Conservation (phyloP, 306 rosid genomes). For the Sophora flavescens region DNA sequence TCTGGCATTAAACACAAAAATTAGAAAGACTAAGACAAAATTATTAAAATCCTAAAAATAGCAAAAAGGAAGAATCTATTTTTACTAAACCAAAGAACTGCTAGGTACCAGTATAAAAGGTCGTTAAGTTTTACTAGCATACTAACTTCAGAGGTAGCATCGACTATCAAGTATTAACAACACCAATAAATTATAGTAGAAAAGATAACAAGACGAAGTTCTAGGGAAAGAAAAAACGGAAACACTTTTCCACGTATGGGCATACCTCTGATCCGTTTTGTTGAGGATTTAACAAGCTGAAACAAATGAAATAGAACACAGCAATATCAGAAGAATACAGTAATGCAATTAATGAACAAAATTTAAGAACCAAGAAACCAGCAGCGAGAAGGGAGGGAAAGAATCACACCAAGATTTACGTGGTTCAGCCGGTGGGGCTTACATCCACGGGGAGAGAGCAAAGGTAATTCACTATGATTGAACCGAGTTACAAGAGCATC, state of each 20-base stretch:
- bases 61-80: neutral
- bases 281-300: too few species aligned
- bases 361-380: too few species aligned
- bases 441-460: too few species aligned
- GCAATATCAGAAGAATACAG: too few species aligned
- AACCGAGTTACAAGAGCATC: too few species aligned
- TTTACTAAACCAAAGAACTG: constrained; percentile 30
- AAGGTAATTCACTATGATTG: too few species aligned
- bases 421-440: too few species aligned
- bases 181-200: constrained; percentile 20
- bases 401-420: too few species aligned
- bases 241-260: constrained; percentile 15
- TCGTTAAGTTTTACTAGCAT: constrained; percentile 15
- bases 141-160: constrained; percentile 11
- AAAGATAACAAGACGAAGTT: constrained; percentile 1
- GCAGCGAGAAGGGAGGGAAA: too few species aligned
- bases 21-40: constrained; percentile 36
- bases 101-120: constrained; percentile 35
- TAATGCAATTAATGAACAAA: too few species aligned
- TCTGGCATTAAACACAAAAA: constrained; percentile 63
- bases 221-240: too few species aligned
- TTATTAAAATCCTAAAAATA: constrained; percentile 8
- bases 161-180: neutral
- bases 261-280: constrained; percentile 74
- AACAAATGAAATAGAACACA: too few species aligned